These are phyloP conservation scores for Wilhelminamyces savonicus DNA, from an alignment of 805 yeast genomes.

Conservation along the genomic window DNA sequence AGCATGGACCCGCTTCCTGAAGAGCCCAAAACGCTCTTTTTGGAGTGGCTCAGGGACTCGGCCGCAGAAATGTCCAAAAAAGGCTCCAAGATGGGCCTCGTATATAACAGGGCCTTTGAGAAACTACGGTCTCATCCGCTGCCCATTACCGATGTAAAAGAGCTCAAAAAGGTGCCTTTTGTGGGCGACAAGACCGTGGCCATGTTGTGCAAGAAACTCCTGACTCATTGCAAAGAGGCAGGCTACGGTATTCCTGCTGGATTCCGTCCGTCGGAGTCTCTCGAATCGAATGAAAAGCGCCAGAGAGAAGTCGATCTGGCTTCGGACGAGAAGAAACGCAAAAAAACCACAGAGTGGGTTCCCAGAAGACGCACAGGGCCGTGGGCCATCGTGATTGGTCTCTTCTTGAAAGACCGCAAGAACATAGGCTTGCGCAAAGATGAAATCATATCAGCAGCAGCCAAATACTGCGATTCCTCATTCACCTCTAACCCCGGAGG, in stretches of 20 bases:
- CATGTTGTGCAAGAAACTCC: constrained; percentile 40
- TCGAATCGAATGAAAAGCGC: no score
- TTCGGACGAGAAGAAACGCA: constrained; percentile 12
- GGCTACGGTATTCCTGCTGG: constrained; percentile 40
- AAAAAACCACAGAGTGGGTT: constrained; percentile 40
- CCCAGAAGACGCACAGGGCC: constrained; percentile 80
- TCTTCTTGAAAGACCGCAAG: constrained; percentile 43
- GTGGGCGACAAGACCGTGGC: constrained; percentile 69
- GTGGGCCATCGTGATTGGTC: constrained; percentile 67
- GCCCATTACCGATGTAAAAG: constrained; percentile 47
- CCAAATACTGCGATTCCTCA: constrained; percentile 50
- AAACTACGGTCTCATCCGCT: constrained; percentile 40
- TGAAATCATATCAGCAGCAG: constrained; percentile 49
- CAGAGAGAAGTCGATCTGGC: no score
- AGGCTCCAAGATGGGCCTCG: constrained; percentile 47
- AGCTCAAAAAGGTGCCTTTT: constrained; percentile 52
- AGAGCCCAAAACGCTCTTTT: constrained; percentile 47
- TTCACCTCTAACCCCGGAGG: constrained; percentile 56
- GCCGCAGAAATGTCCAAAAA: constrained; percentile 37
- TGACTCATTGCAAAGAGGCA: constrained; percentile 50
- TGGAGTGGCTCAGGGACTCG: constrained; percentile 54
- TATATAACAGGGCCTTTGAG: constrained; percentile 52
- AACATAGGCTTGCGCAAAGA: constrained; percentile 58
- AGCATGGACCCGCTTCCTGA: constrained; percentile 1
- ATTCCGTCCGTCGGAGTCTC: constrained; percentile 9